Evolutionary conservation across 345 rosid genomes (phyloP).

Genomic region (Melastoma malabathricum): DNA sequence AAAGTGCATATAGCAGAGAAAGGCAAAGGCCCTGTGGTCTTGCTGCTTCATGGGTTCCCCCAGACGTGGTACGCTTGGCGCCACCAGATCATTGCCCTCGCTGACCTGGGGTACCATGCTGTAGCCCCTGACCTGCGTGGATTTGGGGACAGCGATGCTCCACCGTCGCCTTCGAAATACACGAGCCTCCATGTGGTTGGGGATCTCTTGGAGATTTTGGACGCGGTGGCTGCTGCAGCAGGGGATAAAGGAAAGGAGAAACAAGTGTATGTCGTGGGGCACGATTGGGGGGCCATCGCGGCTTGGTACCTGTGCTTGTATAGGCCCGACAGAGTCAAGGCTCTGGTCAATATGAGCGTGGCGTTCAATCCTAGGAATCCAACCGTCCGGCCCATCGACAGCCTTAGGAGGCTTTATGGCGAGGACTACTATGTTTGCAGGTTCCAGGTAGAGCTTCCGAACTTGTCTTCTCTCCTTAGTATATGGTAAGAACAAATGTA

Average conservation of each 20-base stretch:
- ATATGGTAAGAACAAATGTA: not conserved
- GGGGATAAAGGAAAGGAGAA: slow-evolving; percentile 5
- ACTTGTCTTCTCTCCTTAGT: not conserved
- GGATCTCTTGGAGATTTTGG: slow-evolving; percentile 6
- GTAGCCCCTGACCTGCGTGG: slow-evolving; percentile 28
- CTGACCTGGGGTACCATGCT: slow-evolving; percentile 19
- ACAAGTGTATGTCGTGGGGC: slow-evolving; percentile 49
- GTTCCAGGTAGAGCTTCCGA: slow-evolving; percentile 45
- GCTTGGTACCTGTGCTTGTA: slow-evolving; percentile 52
- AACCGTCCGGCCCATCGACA: slow-evolving; percentile 30
- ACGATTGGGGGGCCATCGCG: slow-evolving; percentile 60
- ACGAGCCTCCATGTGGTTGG: slow-evolving; percentile 11
- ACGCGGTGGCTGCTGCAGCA: not conserved
- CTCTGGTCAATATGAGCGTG: slow-evolving; percentile 47
- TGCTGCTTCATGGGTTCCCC: slow-evolving; percentile 23
- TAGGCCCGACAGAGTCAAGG: slow-evolving; percentile 52
- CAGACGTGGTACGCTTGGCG: slow-evolving; percentile 25
- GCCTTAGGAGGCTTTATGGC: slow-evolving; percentile 28
- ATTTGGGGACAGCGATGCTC: slow-evolving; percentile 21
- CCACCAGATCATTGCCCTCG: slow-evolving; percentile 20
- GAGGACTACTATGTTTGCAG: slow-evolving; percentile 78
- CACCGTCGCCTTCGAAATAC: slow-evolving; percentile 6
- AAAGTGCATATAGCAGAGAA: slow-evolving; percentile 16
- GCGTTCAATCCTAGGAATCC: slow-evolving; percentile 35
- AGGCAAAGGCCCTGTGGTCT: slow-evolving; percentile 17